Evolutionary conservation across 768 basidiomycete species (phyloP).

Genomic region (Heimioporus sp.): DNA sequence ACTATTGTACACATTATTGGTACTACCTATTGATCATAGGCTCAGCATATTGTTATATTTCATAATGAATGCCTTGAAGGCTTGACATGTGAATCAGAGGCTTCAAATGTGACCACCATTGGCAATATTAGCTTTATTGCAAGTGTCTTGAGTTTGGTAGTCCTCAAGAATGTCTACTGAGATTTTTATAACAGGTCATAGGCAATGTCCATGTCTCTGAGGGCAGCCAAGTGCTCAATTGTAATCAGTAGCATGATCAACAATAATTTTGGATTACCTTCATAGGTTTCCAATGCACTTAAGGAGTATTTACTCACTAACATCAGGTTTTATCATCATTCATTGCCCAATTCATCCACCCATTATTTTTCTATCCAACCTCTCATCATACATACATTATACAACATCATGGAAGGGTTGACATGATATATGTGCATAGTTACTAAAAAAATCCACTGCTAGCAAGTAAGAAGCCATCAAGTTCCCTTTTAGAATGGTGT

Average conservation of each 20-base stretch:
- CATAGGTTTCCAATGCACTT: constrained; percentile 25
- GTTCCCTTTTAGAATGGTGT: constrained; percentile 5
- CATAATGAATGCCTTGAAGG: no score
- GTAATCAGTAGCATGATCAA: constrained; percentile 43
- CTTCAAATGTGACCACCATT: no score
- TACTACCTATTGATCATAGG: no score
- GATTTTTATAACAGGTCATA: no score
- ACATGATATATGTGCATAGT: neutral
- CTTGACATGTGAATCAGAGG: no score
- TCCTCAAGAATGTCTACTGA: no score
- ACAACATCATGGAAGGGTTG: constrained; percentile 21
- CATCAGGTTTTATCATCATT: constrained; percentile 12
- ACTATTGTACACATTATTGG: no score
- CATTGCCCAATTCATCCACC: constrained; percentile 28
- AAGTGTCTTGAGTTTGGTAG: no score
- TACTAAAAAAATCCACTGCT: constrained; percentile 8
- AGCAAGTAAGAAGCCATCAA: constrained; percentile 16
- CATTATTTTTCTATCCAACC: constrained; percentile 30
- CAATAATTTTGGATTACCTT: constrained; percentile 34
- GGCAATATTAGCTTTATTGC: no score
- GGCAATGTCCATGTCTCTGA: no score
- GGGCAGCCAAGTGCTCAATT: constrained; percentile 37
- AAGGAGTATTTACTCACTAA: constrained; percentile 28
- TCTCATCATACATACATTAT: constrained; percentile 39
- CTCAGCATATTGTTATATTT: no score